Base-by-base conservation (phyloP, 2,329 filamentous ascomycete species). In the Paramyrothecium roridum region DNA sequence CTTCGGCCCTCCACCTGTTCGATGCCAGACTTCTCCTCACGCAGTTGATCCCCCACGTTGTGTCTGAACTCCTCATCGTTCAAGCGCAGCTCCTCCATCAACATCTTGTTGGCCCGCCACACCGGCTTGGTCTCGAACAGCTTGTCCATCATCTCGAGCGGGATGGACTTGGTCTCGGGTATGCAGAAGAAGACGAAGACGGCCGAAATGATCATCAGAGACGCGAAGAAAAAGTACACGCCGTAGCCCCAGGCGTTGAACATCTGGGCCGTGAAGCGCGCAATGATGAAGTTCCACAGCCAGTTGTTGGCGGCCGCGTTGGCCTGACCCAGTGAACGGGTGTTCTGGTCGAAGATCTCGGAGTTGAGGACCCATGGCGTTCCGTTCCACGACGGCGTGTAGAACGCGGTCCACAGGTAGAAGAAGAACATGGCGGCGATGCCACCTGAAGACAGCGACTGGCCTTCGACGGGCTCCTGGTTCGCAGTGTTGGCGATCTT, bases 291-390 rank as follows among this genome's bases (percentile, higher is more conserved):
- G 69, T 89, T 90, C 76, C 76, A 87, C 64, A 87, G 79, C 88
- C 88, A 91, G 70, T 91, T 90, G 71, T 82, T 87, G 3, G 84
- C 84, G 0, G 87, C 83, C 1, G 89, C 89, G 40, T 80, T 87
- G 11, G 89, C 88, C 66, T 91, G 88, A 1, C 87, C 88, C 1
- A 92, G 78, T 0, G 85, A 83, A 52, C 73, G 67, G 1, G 66
- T 72, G 71, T 87, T 87, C 59, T 85, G 82, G 63, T 88, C 83
- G 69, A 91, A 91, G 77, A 92, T 91, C 70, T 92, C 88, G 0
- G 80, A 80, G 75, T 90, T 90, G 65, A 89, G 73, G 21, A 92
- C 87, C 89, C 89, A 92, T 0, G 88, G 88, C 0, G 86, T 89
- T 2, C 86, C 87, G 65, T 89, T 89, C 87, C 86, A 90, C 0